Evolutionary conservation across 2,329 filamentous ascomycete species (phyloP).

Genomic region (Rhynchosporium agropyri): DNA sequence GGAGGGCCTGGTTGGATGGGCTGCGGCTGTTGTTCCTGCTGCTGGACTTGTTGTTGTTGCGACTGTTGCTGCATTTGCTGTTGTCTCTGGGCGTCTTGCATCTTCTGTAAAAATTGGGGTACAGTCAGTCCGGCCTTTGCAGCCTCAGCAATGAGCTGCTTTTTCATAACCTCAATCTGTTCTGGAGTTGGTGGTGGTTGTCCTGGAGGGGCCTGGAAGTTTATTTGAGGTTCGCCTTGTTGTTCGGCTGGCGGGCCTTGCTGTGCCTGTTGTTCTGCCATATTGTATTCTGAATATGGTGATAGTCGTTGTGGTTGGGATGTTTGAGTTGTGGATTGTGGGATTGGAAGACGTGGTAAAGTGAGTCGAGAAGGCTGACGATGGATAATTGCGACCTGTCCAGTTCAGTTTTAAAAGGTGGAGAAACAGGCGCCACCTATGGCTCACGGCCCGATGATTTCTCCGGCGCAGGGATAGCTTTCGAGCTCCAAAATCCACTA

Average conservation of each 20-base stretch:
- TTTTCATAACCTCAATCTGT: constrained; percentile 83
- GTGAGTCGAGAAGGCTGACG: constrained; percentile 8
- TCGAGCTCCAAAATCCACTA: constrained; percentile 14
- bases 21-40: constrained; percentile 54
- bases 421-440: neutral
- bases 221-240: constrained; percentile 21
- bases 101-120: constrained; percentile 76
- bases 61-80: constrained; percentile 45
- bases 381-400: constrained; percentile 18
- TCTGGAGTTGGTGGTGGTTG: constrained; percentile 68
- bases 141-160: constrained; percentile 80
- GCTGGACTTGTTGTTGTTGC: constrained; percentile 48
- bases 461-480: constrained; percentile 4
- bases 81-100: constrained; percentile 61
- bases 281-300: constrained; percentile 4
- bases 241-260: constrained; percentile 33
- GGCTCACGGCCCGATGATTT: constrained; percentile 1
- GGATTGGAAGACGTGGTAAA: neutral
- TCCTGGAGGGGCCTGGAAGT: constrained; percentile 37
- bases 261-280: constrained; percentile 18
- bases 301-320: neutral
- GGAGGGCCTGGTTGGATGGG: constrained; percentile 78
- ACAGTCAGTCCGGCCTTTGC: constrained; percentile 82
- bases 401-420: constrained; percentile 13
- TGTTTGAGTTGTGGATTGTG: neutral